Percentiles rank a stretch among this genome's conserved stretches.
phyloP scores from a whole-genome alignment of 106 monocot species.

The Alisma plantagoaquatica region DNA sequence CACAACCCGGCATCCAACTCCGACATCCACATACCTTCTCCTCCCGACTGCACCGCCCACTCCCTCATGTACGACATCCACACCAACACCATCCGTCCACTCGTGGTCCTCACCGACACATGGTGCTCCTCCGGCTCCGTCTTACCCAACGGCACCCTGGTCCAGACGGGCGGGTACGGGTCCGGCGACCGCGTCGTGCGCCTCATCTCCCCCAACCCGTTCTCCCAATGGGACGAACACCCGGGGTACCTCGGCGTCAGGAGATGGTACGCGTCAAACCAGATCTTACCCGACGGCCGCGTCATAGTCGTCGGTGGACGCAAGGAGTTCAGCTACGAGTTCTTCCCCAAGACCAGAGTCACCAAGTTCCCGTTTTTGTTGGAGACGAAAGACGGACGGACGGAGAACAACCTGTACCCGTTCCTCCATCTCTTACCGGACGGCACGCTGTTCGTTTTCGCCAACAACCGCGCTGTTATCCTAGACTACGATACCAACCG shows the following conservation, averaged over 20 bases:
- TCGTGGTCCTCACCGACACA: conserved; percentile 7
- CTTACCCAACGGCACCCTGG: neutral
- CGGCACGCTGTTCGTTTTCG: conserved; percentile 3
- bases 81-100: neutral
- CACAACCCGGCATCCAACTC: too few relatives aligned
- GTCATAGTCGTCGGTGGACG: conserved; percentile 9
- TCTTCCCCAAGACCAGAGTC: neutral
- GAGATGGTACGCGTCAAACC: conserved; percentile 16
- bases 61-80: conserved; percentile 4
- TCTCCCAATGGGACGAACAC: conserved; percentile 8
- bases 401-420: conserved; percentile 23
- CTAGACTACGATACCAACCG: neutral
- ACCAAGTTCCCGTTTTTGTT: conserved; percentile 1
- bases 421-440: conserved; percentile 4
- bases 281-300: conserved; percentile 8
- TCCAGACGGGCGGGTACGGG: conserved; percentile 8
- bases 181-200: conserved; percentile 7
- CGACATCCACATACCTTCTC: too few relatives aligned
- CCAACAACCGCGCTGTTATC: neutral
- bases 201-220: neutral
- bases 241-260: neutral
- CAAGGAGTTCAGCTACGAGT: conserved; percentile 12
- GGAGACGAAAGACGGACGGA: neutral
- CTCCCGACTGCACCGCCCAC: conserved; percentile 14
- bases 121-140: conserved; percentile 13